Evolutionary conservation across 1,284 basidiomycete species (phyloP).

Genomic region (Gastroboletus turbinatus): DNA sequence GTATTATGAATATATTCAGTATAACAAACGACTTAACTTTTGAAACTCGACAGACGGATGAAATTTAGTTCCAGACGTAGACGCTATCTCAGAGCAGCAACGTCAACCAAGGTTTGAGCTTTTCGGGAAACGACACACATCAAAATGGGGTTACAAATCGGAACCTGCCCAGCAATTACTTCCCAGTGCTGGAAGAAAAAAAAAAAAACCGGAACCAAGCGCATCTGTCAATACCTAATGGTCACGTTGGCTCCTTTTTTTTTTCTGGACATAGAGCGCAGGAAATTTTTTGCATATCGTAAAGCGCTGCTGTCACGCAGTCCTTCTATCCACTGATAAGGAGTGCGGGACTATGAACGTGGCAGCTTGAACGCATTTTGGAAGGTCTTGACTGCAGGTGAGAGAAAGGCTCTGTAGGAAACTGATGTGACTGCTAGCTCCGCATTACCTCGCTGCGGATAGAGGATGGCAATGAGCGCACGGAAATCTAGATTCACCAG

Average conservation of each 20-base stretch:
- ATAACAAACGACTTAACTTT: neutral
- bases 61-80: slow-evolving; percentile 3
- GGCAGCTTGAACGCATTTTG: slow-evolving; percentile 7
- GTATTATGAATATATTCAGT: neutral
- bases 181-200: slow-evolving; percentile 5
- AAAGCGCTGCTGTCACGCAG: slow-evolving; percentile 21
- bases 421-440: neutral
- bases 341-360: slow-evolving; percentile 20
- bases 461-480: neutral
- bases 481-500: slow-evolving; percentile 4
- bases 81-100: neutral
- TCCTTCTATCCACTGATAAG: slow-evolving; percentile 15
- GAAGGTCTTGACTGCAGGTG: slow-evolving; percentile 4
- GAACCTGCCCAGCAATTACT: slow-evolving; percentile 6
- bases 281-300: slow-evolving; percentile 23
- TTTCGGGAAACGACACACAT: neutral
- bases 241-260: slow-evolving; percentile 17
- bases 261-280: slow-evolving; percentile 23
- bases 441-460: neutral
- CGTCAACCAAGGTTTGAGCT: slow-evolving; percentile 23
- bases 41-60: slow-evolving; percentile 4
- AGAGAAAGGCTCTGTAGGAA: slow-evolving; percentile 1
- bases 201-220: slow-evolving; percentile 5
- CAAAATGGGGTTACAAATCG: slow-evolving; percentile 12
- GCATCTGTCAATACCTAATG: slow-evolving; percentile 17